phyloP scores from a whole-genome alignment of 257 asterid species.

The Solanum stenotomum region DNA sequence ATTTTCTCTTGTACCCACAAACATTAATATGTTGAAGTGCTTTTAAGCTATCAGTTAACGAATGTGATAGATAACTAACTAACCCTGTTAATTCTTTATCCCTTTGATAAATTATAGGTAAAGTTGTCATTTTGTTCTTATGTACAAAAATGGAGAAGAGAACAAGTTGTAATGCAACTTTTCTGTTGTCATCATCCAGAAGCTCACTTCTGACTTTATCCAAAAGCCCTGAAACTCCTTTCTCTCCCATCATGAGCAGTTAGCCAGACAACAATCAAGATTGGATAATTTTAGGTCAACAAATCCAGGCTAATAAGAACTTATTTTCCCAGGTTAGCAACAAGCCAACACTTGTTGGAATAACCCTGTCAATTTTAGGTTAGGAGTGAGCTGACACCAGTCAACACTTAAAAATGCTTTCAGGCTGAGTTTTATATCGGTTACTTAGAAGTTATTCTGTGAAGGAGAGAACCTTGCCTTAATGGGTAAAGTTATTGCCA shows the following conservation, averaged over 20 bases:
- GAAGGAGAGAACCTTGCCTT: neutral
- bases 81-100: neutral
- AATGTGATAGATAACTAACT: neutral
- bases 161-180: neutral
- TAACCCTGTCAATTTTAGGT: neutral
- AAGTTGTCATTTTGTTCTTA: neutral
- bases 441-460: neutral
- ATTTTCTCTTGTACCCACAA: neutral
- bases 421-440: neutral
- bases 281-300: neutral
- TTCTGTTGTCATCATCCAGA: neutral
- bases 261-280: neutral
- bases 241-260: neutral
- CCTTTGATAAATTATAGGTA: neutral
- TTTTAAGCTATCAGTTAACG: neutral
- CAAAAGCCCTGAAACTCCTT: neutral
- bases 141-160: neutral
- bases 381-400: neutral
- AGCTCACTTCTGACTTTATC: neutral
- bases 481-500: neutral
- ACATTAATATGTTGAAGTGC: neutral
- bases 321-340: neutral
- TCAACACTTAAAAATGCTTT: neutral
- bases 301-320: neutral
- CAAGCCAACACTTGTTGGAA: neutral